These are phyloP conservation scores for Viola odorata DNA, from an alignment of 345 rosid genomes.

Conservation along the genomic window DNA sequence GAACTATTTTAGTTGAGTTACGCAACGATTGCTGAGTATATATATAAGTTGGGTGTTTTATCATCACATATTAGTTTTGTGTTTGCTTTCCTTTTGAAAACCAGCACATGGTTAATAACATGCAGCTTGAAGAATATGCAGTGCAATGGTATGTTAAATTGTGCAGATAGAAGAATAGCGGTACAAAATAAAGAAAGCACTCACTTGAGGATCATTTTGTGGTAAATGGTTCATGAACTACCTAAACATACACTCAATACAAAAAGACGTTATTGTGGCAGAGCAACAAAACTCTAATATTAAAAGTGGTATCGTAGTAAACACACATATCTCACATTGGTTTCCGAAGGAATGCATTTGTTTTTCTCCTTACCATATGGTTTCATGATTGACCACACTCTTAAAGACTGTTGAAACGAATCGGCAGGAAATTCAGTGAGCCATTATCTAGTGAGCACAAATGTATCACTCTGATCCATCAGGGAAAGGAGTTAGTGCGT, in stretches of 20 bases:
- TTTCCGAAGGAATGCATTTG: background rate
- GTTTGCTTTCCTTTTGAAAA: too few relatives aligned
- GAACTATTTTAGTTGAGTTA: too few relatives aligned
- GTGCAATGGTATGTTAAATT: too few relatives aligned
- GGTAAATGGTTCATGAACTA: background rate
- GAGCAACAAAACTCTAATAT: background rate
- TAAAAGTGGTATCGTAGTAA: background rate
- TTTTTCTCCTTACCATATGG: background rate
- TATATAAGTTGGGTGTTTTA: too few relatives aligned
- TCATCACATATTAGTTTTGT: too few relatives aligned
- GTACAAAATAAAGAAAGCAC: background rate
- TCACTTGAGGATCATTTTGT: background rate
- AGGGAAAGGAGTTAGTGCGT: constrained; percentile 70
- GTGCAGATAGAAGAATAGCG: background rate
- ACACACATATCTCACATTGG: background rate
- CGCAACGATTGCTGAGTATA: too few relatives aligned
- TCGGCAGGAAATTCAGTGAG: background rate
- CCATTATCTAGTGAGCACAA: background rate
- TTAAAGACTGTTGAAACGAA: background rate
- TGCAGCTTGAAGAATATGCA: background rate
- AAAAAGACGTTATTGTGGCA: background rate
- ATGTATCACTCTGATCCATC: constrained; percentile 58
- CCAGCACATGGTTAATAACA: too few relatives aligned
- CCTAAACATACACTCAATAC: background rate
- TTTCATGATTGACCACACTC: background rate